Percentiles rank a stretch among this genome's conserved stretches.
Conservation (phyloP, 1,284 basidiomycete species). For the Tilletia horrida region DNA sequence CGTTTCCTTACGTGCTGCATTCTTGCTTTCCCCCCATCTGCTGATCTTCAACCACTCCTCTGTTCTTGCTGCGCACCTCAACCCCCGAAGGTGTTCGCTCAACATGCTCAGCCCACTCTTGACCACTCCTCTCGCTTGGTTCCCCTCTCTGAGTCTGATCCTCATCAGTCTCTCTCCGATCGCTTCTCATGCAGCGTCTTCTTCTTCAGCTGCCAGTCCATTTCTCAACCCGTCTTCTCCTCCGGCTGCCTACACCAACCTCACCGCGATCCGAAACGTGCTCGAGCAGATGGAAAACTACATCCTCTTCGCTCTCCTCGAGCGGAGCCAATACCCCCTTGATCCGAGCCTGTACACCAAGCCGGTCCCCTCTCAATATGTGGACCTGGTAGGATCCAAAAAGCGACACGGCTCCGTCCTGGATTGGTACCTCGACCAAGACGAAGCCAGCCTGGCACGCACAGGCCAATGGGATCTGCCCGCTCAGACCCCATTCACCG, state of each 20-base stretch:
- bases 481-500: not conserved
- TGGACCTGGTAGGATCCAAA: not conserved
- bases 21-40: no score
- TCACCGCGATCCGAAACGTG: not conserved
- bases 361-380: no score
- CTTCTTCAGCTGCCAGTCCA: not conserved
- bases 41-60: no score
- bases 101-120: not conserved
- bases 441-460: not conserved
- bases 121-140: not conserved
- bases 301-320: constrained; percentile 1
- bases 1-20: no score
- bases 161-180: not conserved
- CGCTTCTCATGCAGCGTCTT: not conserved
- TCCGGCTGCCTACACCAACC: not conserved
- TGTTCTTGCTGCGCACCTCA: no score
- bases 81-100: no score
- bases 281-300: constrained; percentile 10
- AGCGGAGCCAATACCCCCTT: not conserved
- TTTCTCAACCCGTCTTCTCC: not conserved
- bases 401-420: not conserved
- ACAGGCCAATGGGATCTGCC: constrained; percentile 2
- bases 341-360: not conserved
- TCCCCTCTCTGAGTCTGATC: not conserved
- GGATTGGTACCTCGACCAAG: not conserved